A percentile compares a stretch with the other conserved stretches of the same genome.
Evolutionary conservation across 345 rosid species (phyloP).

Genomic region (Trapa incisa): DNA sequence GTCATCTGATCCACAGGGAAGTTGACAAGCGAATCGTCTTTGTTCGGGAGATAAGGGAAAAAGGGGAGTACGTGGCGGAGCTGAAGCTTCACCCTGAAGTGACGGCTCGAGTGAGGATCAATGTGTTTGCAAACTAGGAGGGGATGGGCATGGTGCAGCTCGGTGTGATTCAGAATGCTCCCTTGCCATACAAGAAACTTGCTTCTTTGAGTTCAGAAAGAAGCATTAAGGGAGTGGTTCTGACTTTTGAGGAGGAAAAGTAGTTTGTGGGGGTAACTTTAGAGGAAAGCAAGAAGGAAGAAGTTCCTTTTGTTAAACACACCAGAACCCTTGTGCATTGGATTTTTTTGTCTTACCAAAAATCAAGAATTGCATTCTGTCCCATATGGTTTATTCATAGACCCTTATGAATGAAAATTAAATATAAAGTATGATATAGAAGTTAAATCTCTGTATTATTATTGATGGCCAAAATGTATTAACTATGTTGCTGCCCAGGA

Average conservation of each 20-base stretch:
- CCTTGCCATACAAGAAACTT: background rate
- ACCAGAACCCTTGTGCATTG: too few species aligned
- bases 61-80: constrained; percentile 83
- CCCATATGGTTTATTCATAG: too few species aligned
- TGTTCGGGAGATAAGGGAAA: constrained; percentile 85
- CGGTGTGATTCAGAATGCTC: background rate
- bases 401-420: too few species aligned
- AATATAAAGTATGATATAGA: too few species aligned
- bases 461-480: too few species aligned
- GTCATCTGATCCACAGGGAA: constrained; percentile 37
- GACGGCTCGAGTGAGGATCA: constrained; percentile 63
- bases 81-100: constrained; percentile 94
- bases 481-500: constrained; percentile 39
- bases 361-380: too few species aligned
- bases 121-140: constrained; percentile 56
- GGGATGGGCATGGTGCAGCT: background rate
- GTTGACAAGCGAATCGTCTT: constrained; percentile 68
- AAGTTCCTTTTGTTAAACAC: background rate
- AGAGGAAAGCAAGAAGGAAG: background rate
- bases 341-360: too few species aligned
- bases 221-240: background rate
- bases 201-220: background rate
- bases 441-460: too few species aligned
- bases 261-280: background rate
- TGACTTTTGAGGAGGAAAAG: background rate